phyloP scores from a whole-genome alignment of 805 yeast genomes.

The Lipomyces sp. region DNA sequence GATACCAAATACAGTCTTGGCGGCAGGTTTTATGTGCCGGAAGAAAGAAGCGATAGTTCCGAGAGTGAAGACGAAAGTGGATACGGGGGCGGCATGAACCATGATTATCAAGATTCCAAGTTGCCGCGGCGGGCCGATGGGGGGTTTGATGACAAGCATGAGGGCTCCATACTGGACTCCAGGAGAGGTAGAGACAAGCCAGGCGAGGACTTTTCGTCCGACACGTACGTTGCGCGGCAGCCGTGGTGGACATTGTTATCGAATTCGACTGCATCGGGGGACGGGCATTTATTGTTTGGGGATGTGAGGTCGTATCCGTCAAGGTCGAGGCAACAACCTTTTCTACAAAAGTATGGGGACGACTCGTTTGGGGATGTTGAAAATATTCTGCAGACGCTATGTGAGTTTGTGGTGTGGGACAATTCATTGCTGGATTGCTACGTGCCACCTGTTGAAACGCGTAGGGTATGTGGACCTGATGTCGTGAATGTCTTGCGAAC shows the following conservation, averaged over 20 bases:
- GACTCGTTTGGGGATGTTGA: slow-evolving; percentile 25
- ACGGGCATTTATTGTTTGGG: slow-evolving; percentile 21
- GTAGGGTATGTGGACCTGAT: slow-evolving; percentile 23
- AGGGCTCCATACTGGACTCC: slow-evolving; percentile 11
- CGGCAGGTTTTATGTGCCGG: slow-evolving; percentile 77
- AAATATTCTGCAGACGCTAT: slow-evolving; percentile 39
- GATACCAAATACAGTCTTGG: slow-evolving; percentile 89
- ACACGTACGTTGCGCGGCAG: slow-evolving; percentile 25
- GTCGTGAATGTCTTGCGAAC: slow-evolving; percentile 31
- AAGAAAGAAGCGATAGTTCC: slow-evolving; percentile 33
- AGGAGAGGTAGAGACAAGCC: slow-evolving; percentile 13
- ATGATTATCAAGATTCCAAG: slow-evolving; percentile 23
- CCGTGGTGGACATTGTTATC: slow-evolving; percentile 31
- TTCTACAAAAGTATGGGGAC: slow-evolving; percentile 18
- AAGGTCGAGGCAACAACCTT: slow-evolving; percentile 10
- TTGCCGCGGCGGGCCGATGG: slow-evolving; percentile 23
- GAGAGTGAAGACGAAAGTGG: slow-evolving; percentile 33
- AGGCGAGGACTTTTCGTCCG: slow-evolving; percentile 28
- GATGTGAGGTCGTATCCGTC: slow-evolving; percentile 22
- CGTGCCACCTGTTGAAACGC: slow-evolving; percentile 26
- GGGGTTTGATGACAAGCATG: slow-evolving; percentile 9
- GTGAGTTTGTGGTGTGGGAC: slow-evolving; percentile 49
- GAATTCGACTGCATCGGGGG: slow-evolving; percentile 15
- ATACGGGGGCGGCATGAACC: slow-evolving; percentile 24
- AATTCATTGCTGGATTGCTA: slow-evolving; percentile 39